Percentiles rank a stretch among this genome's conserved stretches.
phyloP scores from a whole-genome alignment of 139 green algal genomes.

The Zygnema circumcarinatum region DNA sequence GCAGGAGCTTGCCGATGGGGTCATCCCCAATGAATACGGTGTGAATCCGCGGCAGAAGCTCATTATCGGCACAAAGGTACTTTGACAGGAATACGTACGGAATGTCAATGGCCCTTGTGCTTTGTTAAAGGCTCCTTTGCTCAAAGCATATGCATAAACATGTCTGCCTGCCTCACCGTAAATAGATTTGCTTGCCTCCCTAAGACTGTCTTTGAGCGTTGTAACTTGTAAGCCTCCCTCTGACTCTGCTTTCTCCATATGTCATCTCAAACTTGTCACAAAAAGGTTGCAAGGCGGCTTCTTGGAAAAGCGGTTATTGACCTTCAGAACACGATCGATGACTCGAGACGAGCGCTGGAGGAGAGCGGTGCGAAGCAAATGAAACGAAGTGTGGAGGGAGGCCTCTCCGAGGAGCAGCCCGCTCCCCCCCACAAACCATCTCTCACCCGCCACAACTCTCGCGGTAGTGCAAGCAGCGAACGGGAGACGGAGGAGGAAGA shows the following conservation, averaged over 20 bases:
- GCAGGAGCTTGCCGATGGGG: slow-evolving; percentile 75
- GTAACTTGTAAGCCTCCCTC: too few species aligned
- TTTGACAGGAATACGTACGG: too few species aligned
- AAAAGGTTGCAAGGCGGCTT: slow-evolving; percentile 70
- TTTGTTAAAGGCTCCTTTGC: background rate
- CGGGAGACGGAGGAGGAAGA: slow-evolving; percentile 30
- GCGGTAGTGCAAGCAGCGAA: background rate
- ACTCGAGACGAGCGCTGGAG: slow-evolving; percentile 15
- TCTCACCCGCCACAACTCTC: background rate
- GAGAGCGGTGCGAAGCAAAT: background rate
- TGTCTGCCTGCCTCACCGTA: background rate
- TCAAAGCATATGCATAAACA: background rate
- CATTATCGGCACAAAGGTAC: slow-evolving; percentile 58
- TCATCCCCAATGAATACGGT: slow-evolving; percentile 85
- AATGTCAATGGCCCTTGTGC: too few species aligned
- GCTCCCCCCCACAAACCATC: background rate
- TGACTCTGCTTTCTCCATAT: too few species aligned
- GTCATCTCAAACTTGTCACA: too few species aligned
- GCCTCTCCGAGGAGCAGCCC: background rate
- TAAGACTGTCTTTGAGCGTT: background rate
- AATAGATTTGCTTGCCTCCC: background rate
- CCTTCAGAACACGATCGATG: slow-evolving; percentile 76
- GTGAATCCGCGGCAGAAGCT: slow-evolving; percentile 59
- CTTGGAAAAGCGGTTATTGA: slow-evolving; percentile 93
- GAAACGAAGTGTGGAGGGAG: background rate